phyloP scores from a whole-genome alignment of 306 rosid species.

The Begonia loranthoides region DNA sequence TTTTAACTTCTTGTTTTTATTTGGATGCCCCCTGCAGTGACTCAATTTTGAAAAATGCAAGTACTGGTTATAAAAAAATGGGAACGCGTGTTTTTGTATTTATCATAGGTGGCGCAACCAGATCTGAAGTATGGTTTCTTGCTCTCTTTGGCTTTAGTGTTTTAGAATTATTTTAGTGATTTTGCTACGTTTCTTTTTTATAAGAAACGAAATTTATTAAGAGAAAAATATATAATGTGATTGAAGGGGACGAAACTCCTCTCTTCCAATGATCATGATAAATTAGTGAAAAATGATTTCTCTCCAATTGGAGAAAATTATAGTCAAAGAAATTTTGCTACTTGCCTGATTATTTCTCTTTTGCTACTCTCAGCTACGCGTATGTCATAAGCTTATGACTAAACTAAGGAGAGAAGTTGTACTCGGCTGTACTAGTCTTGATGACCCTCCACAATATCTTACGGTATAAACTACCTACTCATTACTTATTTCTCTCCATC shows the following conservation, averaged over 20 bases:
- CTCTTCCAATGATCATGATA: too few species aligned
- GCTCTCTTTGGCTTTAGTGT: constrained; percentile 2
- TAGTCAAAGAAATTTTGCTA: background rate
- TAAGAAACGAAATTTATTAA: too few species aligned
- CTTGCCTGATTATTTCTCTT: constrained; percentile 9
- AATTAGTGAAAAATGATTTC: too few species aligned
- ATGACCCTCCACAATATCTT: constrained; percentile 60
- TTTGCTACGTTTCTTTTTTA: too few species aligned
- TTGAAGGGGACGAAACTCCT: too few species aligned
- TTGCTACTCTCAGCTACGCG: constrained; percentile 60
- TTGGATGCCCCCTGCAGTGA: constrained; percentile 33
- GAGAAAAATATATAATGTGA: too few species aligned
- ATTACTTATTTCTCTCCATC: constrained; percentile 2
- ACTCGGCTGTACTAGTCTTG: constrained; percentile 66
- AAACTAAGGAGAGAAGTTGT: constrained; percentile 76
- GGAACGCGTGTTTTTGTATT: constrained; percentile 75
- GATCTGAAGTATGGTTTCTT: constrained; percentile 63
- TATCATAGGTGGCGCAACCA: constrained; percentile 85
- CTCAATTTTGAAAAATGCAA: constrained; percentile 37
- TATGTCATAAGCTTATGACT: constrained; percentile 77
- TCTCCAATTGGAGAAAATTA: background rate
- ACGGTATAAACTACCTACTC: constrained; percentile 36
- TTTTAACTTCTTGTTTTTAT: constrained; percentile 6
- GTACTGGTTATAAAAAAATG: constrained; percentile 60
- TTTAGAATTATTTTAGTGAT: too few species aligned